Percentiles rank a stretch among this genome's conserved stretches.
Conservation (phyloP, 2,329 filamentous ascomycete species). For the Achaetomium macrosporum region DNA sequence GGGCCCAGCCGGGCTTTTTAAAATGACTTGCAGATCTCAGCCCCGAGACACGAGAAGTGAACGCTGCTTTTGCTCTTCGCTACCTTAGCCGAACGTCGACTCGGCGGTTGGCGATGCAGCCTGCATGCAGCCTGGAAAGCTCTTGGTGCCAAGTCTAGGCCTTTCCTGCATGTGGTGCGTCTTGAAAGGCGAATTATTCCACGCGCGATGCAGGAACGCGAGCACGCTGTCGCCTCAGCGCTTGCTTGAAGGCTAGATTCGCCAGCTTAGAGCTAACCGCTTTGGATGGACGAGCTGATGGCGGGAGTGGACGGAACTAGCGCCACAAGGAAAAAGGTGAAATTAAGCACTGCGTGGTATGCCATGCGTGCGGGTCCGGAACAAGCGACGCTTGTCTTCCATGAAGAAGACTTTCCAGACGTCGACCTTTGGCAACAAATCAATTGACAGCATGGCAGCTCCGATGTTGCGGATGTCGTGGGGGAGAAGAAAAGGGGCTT, state of each 20-base stretch:
- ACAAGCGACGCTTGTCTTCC: neutral
- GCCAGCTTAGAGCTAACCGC: constrained; percentile 6
- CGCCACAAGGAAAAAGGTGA: constrained; percentile 1
- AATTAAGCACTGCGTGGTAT: neutral
- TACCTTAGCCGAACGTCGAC: neutral
- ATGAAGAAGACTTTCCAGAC: neutral
- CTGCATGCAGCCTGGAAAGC: neutral
- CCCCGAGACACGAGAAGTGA: constrained; percentile 1
- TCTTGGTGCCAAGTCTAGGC: neutral
- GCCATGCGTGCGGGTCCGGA: neutral
- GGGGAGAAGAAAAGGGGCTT: constrained; percentile 3
- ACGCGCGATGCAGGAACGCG: constrained; percentile 10
- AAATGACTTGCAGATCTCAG: constrained; percentile 22
- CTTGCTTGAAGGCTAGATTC: constrained; percentile 3
- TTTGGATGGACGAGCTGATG: constrained; percentile 6
- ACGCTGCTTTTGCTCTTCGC: constrained; percentile 11
- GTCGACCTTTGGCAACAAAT: neutral
- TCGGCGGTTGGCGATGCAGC: neutral
- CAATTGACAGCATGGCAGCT: neutral
- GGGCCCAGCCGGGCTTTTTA: constrained; percentile 18
- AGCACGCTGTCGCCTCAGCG: constrained; percentile 2
- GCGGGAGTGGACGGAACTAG: neutral
- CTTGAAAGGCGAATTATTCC: neutral
- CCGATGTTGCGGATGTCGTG: neutral
- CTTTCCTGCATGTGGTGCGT: constrained; percentile 2